These are phyloP conservation scores for Tripterygium wilfordii DNA, from an alignment of 177 flowering plant species.

Conservation along the genomic window DNA sequence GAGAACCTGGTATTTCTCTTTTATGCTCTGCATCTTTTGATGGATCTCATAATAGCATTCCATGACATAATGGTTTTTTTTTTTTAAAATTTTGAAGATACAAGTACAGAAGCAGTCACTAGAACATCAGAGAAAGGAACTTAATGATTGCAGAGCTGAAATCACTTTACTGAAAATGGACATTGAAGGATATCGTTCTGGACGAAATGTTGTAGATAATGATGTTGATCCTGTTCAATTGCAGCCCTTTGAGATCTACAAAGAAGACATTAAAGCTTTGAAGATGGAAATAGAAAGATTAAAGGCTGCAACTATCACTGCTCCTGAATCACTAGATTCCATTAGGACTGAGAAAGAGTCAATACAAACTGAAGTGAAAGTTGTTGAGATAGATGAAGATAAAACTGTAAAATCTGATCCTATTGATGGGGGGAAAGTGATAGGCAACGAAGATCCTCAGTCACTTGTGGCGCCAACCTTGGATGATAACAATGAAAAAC, in stretches of 20 bases:
- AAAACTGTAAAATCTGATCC: slow-evolving; percentile 24
- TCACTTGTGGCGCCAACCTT: slow-evolving; percentile 6
- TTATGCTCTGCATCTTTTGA: slow-evolving; percentile 3
- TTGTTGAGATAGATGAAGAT: slow-evolving; percentile 58
- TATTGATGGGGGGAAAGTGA: slow-evolving; percentile 18
- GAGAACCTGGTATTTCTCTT: slow-evolving; percentile 55
- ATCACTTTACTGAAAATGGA: slow-evolving; percentile 88
- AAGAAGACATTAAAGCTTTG: slow-evolving; percentile 53
- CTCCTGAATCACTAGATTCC: slow-evolving; percentile 22
- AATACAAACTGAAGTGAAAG: slow-evolving; percentile 33
- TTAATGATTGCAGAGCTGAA: slow-evolving; percentile 88
- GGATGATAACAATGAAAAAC: slow-evolving; percentile 10
- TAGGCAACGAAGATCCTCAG: slow-evolving; percentile 21
- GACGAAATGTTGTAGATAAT: slow-evolving; percentile 23
- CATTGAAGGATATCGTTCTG: slow-evolving; percentile 67
- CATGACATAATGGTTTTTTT: no score
- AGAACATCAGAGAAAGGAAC: slow-evolving; percentile 73
- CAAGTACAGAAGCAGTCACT: slow-evolving; percentile 61
- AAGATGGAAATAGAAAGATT: slow-evolving; percentile 53
- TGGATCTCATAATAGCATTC: no score
- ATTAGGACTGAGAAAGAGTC: slow-evolving; percentile 22
- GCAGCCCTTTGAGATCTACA: slow-evolving; percentile 36
- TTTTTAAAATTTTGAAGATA: slow-evolving; percentile 31
- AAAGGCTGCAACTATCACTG: slow-evolving; percentile 19
- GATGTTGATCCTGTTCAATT: slow-evolving; percentile 34